Conservation (phyloP, 176 grass and related monocot genomes). For the Lolium rigidum region DNA sequence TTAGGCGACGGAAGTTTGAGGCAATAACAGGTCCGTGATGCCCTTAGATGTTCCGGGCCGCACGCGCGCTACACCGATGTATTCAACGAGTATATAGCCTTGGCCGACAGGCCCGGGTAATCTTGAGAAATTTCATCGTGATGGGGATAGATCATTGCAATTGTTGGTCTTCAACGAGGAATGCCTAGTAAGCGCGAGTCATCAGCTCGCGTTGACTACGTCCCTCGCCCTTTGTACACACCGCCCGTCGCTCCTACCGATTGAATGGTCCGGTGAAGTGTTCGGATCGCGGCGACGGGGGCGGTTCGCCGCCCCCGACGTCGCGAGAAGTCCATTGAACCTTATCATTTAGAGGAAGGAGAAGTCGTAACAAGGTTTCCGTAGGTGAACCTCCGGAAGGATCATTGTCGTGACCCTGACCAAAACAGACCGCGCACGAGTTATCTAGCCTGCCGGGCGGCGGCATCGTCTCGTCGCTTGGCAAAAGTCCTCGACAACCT, state of each 20-base stretch:
- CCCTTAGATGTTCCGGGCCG: conserved; percentile 77
- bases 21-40: conserved; percentile 78
- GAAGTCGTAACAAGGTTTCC: conserved; percentile 66
- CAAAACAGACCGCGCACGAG: too few relatives aligned
- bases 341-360: conserved; percentile 69
- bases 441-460: too few relatives aligned
- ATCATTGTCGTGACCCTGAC: too few relatives aligned
- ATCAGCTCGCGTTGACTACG: too few relatives aligned
- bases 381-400: too few relatives aligned
- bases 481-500: too few relatives aligned
- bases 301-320: too few relatives aligned
- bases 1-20: conserved; percentile 75
- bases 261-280: too few relatives aligned
- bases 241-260: too few relatives aligned
- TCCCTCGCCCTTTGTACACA: too few relatives aligned
- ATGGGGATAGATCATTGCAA: conserved; percentile 79
- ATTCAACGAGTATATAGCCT: conserved; percentile 43
- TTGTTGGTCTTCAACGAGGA: conserved; percentile 76
- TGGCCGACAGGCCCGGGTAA: conserved; percentile 38
- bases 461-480: too few relatives aligned
- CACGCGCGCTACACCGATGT: conserved; percentile 63
- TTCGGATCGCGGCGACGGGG: too few relatives aligned
- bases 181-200: conserved; percentile 72
- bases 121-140: conserved; percentile 62
- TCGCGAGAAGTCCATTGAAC: conserved; percentile 39